Conservation (phyloP, 148 eudicot species). For the Camellia lanceoleosa region DNA sequence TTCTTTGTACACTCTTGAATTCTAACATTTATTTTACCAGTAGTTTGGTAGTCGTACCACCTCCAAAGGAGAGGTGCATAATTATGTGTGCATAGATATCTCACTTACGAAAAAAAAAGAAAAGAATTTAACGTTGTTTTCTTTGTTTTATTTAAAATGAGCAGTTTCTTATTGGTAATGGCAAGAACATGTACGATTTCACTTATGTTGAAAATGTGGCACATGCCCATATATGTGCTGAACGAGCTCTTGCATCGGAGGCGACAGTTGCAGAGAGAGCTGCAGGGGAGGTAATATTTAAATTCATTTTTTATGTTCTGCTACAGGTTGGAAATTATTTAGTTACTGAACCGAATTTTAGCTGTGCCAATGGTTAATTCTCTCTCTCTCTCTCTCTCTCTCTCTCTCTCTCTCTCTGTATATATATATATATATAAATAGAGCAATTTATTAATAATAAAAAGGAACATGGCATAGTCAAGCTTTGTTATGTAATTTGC, state of each 20-base stretch:
- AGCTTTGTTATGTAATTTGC: background rate
- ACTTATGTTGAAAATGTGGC: constrained; percentile 95
- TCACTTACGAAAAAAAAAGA: background rate
- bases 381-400: background rate
- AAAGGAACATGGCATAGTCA: background rate
- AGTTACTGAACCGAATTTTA: background rate
- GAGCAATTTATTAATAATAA: background rate
- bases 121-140: background rate
- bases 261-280: constrained; percentile 70
- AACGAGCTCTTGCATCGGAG: constrained; percentile 84
- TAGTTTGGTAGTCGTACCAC: background rate
- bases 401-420: background rate
- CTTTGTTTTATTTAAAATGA: constrained; percentile 5
- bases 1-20: background rate
- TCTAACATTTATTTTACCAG: background rate
- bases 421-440: background rate
- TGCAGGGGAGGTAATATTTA: constrained; percentile 71
- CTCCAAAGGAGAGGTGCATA: background rate
- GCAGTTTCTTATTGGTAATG: constrained; percentile 86
- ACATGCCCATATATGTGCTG: constrained; percentile 98
- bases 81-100: background rate
- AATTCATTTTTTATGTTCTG: constrained; percentile 2
- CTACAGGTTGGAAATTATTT: background rate
- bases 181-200: constrained; percentile 88
- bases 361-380: background rate